These are phyloP conservation scores for Fusarium sp. DNA, from an alignment of 2,329 filamentous ascomycete genomes.

Conservation along the genomic window DNA sequence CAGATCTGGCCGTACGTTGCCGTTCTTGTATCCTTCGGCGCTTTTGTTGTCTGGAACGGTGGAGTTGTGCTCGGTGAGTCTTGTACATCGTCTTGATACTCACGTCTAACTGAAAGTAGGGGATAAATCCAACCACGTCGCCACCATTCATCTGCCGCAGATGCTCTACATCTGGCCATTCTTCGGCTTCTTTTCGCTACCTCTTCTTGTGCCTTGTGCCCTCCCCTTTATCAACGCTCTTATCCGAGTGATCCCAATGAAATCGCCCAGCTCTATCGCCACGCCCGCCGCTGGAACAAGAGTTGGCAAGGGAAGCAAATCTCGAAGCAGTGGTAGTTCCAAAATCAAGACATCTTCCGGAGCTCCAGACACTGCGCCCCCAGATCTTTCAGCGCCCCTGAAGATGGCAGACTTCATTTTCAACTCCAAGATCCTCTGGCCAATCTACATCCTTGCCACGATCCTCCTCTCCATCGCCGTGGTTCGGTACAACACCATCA, in stretches of 20 bases:
- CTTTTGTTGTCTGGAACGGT: constrained; percentile 87
- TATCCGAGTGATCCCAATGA: not conserved
- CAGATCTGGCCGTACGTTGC: constrained; percentile 70
- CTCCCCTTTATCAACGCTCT: constrained; percentile 50
- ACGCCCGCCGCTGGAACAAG: not conserved
- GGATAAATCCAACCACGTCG: constrained; percentile 94
- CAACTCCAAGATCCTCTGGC: constrained; percentile 50
- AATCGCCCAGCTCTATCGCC: not conserved
- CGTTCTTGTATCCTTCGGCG: constrained; percentile 74
- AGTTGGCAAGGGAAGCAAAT: not conserved
- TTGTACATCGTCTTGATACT: not conserved
- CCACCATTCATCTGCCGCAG: constrained; percentile 88
- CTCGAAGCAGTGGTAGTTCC: not conserved
- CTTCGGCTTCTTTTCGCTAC: constrained; percentile 88
- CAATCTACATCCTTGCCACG: constrained; percentile 50
- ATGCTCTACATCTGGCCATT: constrained; percentile 97
- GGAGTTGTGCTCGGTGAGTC: constrained; percentile 87
- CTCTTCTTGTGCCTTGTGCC: constrained; percentile 71
- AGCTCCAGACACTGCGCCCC: not conserved
- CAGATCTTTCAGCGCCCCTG: constrained; percentile 22
- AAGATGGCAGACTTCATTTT: constrained; percentile 37
- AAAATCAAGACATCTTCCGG: not conserved
- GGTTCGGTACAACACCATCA: constrained; percentile 87
- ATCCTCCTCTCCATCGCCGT: constrained; percentile 55
- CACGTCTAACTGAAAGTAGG: constrained; percentile 61